These are phyloP conservation scores for Cynara cardunculus DNA, from an alignment of 129 eudicot genomes.

Conservation along the genomic window DNA sequence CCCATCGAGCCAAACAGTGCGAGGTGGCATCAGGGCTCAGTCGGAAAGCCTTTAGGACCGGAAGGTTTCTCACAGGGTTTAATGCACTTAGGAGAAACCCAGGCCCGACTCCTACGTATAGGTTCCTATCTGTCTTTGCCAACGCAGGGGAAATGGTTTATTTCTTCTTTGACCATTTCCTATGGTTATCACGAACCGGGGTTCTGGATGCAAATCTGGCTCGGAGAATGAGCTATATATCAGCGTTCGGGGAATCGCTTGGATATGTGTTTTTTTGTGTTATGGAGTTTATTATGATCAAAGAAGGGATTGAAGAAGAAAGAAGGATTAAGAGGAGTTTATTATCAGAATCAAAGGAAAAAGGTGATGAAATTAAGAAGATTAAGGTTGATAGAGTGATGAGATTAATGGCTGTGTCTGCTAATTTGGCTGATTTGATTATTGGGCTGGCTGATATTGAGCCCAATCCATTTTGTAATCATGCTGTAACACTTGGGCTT, in stretches of 20 bases:
- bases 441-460: slow-evolving; percentile 91
- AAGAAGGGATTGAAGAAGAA: slow-evolving; percentile 54
- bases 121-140: slow-evolving; percentile 58
- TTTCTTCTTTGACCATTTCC: slow-evolving; percentile 93
- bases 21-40: slow-evolving; percentile 94
- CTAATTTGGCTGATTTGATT: slow-evolving; percentile 81
- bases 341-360: slow-evolving; percentile 27
- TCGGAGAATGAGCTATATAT: slow-evolving; percentile 81
- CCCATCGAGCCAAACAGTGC: slow-evolving; percentile 72
- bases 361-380: slow-evolving; percentile 34
- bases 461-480: slow-evolving; percentile 88
- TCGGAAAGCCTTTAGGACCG: slow-evolving; percentile 89
- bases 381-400: slow-evolving; percentile 77
- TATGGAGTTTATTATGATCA: slow-evolving; percentile 61
- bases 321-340: slow-evolving; percentile 23
- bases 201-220: slow-evolving; percentile 70
- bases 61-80: slow-evolving; percentile 91
- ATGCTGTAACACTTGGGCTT: slow-evolving; percentile 81
- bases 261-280: slow-evolving; percentile 86
- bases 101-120: slow-evolving; percentile 48
- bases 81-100: slow-evolving; percentile 70
- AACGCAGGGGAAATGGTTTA: slow-evolving; percentile 98
- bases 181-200: slow-evolving; percentile 78
- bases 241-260: slow-evolving; percentile 92
- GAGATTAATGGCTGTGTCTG: slow-evolving; percentile 95